These are phyloP conservation scores for Fusarium acutatum DNA, from an alignment of 2,329 filamentous ascomycete genomes.

Conservation along the genomic window DNA sequence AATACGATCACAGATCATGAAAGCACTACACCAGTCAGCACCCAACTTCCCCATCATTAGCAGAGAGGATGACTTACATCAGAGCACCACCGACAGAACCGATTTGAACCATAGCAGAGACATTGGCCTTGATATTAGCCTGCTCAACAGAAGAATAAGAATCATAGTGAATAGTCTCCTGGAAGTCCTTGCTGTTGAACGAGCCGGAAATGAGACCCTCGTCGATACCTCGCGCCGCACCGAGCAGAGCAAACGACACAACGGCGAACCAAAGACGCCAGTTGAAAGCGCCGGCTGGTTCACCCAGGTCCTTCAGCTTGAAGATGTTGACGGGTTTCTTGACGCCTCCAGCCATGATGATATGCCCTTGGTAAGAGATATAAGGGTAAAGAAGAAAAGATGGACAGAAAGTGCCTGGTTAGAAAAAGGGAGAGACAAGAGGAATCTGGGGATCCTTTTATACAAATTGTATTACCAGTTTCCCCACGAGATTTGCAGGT, in stretches of 20 bases:
- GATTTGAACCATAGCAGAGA: conserved; percentile 84
- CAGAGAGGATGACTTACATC: conserved; percentile 47
- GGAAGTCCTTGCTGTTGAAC: conserved; percentile 72
- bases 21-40: conserved; percentile 54
- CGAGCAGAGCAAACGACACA: conserved; percentile 76
- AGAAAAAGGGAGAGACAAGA: neutral
- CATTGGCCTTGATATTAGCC: conserved; percentile 78
- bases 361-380: neutral
- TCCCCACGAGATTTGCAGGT: conserved; percentile 6
- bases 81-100: conserved; percentile 77
- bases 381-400: neutral
- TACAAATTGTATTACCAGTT: neutral
- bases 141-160: conserved; percentile 61
- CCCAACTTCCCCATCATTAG: neutral
- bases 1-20: conserved; percentile 66
- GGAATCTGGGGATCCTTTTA: conserved; percentile 2
- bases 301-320: conserved; percentile 67
- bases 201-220: conserved; percentile 81
- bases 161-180: conserved; percentile 64
- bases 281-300: conserved; percentile 77
- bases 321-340: conserved; percentile 71
- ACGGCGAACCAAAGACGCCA: conserved; percentile 83
- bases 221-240: conserved; percentile 80
- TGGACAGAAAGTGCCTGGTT: neutral
- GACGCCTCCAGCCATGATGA: conserved; percentile 57